Evolutionary conservation across 768 basidiomycete genomes (phyloP).

Genomic region (Tephrocybe sp.): DNA sequence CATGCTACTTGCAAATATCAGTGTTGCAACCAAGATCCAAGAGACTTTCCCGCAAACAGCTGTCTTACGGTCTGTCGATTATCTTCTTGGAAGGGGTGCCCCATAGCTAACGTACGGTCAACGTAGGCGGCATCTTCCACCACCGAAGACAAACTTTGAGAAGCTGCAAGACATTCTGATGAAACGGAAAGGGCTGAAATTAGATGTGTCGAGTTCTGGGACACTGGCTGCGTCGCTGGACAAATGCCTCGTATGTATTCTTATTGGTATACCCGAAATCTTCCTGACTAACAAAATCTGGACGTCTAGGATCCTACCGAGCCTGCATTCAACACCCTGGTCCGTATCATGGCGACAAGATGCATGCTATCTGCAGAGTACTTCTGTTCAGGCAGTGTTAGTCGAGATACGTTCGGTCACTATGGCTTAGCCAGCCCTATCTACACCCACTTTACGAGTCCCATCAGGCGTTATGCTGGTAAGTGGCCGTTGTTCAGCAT

Average conservation of each 20-base stretch:
- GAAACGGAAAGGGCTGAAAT: conserved; percentile 77
- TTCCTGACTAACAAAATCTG: background rate
- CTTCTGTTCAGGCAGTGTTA: conserved; percentile 93
- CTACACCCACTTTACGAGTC: conserved; percentile 98
- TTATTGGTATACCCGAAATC: background rate
- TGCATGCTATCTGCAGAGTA: conserved; percentile 99
- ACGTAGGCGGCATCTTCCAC: conserved; percentile 81
- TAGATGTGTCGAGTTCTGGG: conserved; percentile 91
- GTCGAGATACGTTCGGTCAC: conserved; percentile 90
- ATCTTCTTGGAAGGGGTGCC: background rate
- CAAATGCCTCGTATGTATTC: conserved; percentile 62
- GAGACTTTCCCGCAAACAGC: conserved; percentile 96
- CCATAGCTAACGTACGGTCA: background rate
- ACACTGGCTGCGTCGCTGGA: conserved; percentile 89
- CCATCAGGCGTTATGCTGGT: conserved; percentile 95
- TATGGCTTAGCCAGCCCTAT: conserved; percentile 97
- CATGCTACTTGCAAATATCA: conserved; percentile 97
- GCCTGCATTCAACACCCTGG: conserved; percentile 94
- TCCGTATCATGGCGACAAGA: conserved; percentile 97
- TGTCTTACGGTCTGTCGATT: conserved; percentile 64
- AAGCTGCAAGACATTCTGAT: conserved; percentile 88
- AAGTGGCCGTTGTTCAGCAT: conserved; percentile 14
- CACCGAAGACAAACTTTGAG: conserved; percentile 92
- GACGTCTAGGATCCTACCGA: conserved; percentile 65
- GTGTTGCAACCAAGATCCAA: conserved; percentile 88